Conservation (phyloP, 208 protist genomes). For the Crithidia acanthocephali region DNA sequence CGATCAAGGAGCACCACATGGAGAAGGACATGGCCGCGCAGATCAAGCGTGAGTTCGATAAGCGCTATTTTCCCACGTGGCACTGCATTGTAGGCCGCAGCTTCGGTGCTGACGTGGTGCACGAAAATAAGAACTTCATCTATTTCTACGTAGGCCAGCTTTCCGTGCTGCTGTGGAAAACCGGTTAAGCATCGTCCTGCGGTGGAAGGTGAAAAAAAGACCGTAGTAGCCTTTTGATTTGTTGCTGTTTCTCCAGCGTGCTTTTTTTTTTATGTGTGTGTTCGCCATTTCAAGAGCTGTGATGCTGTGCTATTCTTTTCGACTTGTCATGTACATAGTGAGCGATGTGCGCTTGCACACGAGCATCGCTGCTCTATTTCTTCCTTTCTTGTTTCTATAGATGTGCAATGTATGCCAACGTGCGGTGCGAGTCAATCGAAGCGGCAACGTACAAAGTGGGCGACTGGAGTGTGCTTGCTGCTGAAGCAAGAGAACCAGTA, state of each 20-base stretch:
- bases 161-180: constrained; percentile 98
- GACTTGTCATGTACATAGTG: constrained; percentile 1
- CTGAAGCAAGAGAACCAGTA: too few relatives aligned
- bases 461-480: too few relatives aligned
- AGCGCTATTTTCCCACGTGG: constrained; percentile 99
- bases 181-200: constrained; percentile 30
- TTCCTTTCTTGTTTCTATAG: not conserved
- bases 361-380: not conserved
- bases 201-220: too few relatives aligned
- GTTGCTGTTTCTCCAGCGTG: not conserved
- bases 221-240: not conserved
- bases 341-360: not conserved
- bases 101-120: constrained; percentile 99
- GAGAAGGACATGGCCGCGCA: constrained; percentile 99
- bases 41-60: constrained; percentile 99
- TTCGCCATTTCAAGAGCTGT: not conserved
- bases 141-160: constrained; percentile 99
- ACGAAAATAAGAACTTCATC: constrained; percentile 99
- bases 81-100: constrained; percentile 99
- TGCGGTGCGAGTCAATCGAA: not conserved
- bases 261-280: not conserved
- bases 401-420: not conserved
- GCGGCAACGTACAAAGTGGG: too few relatives aligned
- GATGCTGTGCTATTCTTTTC: not conserved
- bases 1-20: constrained; percentile 99